Evolutionary conservation across 78 protist species (phyloP).

Genomic region (Isochrysis galbana): DNA sequence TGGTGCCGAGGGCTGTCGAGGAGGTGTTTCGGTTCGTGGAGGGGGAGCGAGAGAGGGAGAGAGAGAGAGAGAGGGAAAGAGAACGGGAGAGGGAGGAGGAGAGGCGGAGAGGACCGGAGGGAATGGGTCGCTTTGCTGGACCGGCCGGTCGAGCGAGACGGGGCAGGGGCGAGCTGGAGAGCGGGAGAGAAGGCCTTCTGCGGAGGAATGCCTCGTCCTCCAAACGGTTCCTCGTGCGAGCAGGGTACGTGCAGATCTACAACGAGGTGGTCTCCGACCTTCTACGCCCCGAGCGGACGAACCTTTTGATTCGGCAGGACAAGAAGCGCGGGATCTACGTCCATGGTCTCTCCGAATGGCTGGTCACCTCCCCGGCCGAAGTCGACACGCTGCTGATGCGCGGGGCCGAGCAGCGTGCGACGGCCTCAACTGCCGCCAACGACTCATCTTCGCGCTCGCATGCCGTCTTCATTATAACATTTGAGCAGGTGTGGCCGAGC

Average conservation of each 20-base stretch:
- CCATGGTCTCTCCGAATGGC: conserved; percentile 76
- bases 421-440: conserved; percentile 71
- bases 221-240: conserved; percentile 54
- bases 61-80: not conserved
- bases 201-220: no score
- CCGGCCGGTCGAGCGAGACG: not conserved
- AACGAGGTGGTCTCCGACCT: conserved; percentile 78
- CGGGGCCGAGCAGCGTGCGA: conserved; percentile 67
- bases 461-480: conserved; percentile 74
- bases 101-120: no score
- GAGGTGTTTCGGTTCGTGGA: conserved; percentile 55
- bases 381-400: not conserved
- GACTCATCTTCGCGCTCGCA: conserved; percentile 70
- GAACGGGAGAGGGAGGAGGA: no score
- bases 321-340: conserved; percentile 60
- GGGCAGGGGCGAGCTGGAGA: no score
- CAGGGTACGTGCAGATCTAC: conserved; percentile 73
- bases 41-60: not conserved
- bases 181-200: no score
- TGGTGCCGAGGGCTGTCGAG: conserved; percentile 80
- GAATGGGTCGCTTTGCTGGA: no score
- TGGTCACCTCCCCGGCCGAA: conserved; percentile 61
- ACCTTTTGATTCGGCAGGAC: conserved; percentile 64
- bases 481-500: conserved; percentile 52
- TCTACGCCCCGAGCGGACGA: conserved; percentile 56